Percentiles rank a stretch among this genome's conserved stretches.
Conservation (phyloP, 2,329 filamentous ascomycete genomes). For the Colletotrichum cereale region DNA sequence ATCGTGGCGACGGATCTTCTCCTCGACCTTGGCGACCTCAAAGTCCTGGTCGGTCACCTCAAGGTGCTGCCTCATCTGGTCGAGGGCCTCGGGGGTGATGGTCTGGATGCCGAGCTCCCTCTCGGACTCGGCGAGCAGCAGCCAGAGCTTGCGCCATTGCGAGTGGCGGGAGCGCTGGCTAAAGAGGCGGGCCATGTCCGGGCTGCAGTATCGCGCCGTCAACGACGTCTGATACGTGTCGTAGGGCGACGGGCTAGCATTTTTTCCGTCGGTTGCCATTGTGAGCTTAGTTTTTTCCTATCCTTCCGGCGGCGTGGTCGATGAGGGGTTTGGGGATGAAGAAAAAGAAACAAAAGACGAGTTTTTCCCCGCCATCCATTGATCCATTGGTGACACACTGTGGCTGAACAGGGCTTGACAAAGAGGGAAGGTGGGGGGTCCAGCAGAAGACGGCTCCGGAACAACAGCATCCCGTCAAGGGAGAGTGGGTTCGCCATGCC, state of each 20-base stretch:
- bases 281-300: background rate
- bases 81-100: slow-evolving; percentile 80
- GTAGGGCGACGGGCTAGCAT: slow-evolving; percentile 2
- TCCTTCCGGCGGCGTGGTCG: background rate
- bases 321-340: background rate
- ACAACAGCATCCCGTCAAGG: background rate
- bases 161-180: slow-evolving; percentile 79
- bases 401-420: too few species aligned
- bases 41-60: slow-evolving; percentile 85
- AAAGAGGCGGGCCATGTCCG: slow-evolving; percentile 85
- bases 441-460: too few species aligned
- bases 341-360: background rate
- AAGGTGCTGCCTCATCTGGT: slow-evolving; percentile 80
- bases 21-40: slow-evolving; percentile 79
- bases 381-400: too few species aligned
- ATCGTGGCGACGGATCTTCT: slow-evolving; percentile 75
- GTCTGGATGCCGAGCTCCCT: slow-evolving; percentile 80
- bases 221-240: slow-evolving; percentile 61
- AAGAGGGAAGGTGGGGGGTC: too few species aligned
- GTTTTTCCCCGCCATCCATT: too few species aligned
- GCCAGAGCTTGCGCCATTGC: slow-evolving; percentile 89
- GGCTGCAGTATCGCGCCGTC: slow-evolving; percentile 78
- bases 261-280: background rate
- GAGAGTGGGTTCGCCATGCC: background rate
- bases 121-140: slow-evolving; percentile 83